Evolutionary conservation across 2,329 filamentous ascomycete genomes (phyloP).

Genomic region (Xylaria sp.): DNA sequence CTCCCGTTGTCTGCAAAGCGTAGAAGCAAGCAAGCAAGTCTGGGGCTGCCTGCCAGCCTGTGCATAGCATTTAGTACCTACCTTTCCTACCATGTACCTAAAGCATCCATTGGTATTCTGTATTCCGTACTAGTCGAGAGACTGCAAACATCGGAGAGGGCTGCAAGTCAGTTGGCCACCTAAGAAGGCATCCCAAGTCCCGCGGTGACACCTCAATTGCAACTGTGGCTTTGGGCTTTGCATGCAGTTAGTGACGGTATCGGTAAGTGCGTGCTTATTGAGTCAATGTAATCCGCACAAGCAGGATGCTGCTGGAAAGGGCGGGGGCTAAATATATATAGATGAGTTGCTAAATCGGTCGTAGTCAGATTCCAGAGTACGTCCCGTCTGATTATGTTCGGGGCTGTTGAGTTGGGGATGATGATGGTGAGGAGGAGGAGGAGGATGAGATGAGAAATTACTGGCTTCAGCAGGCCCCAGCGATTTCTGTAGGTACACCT

Average conservation of each 20-base stretch:
- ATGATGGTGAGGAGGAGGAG: not conserved
- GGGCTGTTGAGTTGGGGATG: not conserved
- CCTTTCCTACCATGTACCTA: not conserved
- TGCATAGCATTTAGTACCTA: not conserved
- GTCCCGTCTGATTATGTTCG: not conserved
- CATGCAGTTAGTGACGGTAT: not conserved
- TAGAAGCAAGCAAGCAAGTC: not conserved
- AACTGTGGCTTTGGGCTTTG: not conserved
- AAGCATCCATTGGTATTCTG: not conserved
- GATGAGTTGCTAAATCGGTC: not conserved
- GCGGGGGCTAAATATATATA: not conserved
- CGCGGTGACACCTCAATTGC: not conserved
- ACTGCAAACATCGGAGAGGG: not conserved
- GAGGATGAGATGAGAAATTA: not conserved
- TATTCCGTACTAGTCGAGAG: not conserved
- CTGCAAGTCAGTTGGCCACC: not conserved
- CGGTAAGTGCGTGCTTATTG: too few species aligned
- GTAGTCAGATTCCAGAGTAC: not conserved
- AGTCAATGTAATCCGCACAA: too few species aligned
- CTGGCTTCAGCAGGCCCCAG: not conserved
- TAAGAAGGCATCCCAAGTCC: not conserved
- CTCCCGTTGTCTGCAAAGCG: too few species aligned
- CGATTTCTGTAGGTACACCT: not conserved
- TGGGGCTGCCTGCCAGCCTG: too few species aligned
- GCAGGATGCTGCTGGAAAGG: too few species aligned